Evolutionary conservation across 441 rosid species (phyloP), one percentile per base, ranked within the genome.

Genomic region (Adansonia gregorii): DNA sequence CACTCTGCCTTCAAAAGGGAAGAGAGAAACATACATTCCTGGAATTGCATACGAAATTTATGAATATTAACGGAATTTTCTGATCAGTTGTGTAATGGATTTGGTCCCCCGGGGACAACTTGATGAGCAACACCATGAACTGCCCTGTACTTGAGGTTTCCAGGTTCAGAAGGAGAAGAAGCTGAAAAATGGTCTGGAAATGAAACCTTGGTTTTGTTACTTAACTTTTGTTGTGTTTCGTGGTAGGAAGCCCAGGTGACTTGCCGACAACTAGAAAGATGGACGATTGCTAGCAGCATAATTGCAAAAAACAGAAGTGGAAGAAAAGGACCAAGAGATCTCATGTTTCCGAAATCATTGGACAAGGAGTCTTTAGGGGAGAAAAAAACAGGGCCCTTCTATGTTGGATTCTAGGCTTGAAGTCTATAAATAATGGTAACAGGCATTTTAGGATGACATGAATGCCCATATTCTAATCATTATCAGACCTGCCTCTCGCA

Each of bases 1-100:
- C 31, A 8, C 63, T 58, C 63, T 20, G 14, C 64, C 61, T 56
- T 56, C 24, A 17, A 17, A 56, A 17, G 20, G 61, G 63, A 6
- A 39, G 43, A n/a, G 15, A 17, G 45, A 31, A 45, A 8, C 22
- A 8, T 3, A 51, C 8, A 66, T 65, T n/a, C 55, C 22, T 9
- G 67, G 76, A 69, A 31, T 65, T 65, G 17, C 67, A 63, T 63
- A 10, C 4, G 43, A 31, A 0, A 31, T 31, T 31, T 31, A 31
- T 31, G 35, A 31, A 60, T 20, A 46, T 46, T 8, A 63, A 48
- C 60, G 64, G 48, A 31, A 43, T 11, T 45, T 31, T 31, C 24
- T 52, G 7, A 61, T 83, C 76, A 88, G 64, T 88, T 88, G 76
- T 88, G 91, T 74, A 88, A 87, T 8, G 88, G 89, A 72, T 88